phyloP scores from a whole-genome alignment of 2,329 filamentous ascomycete genomes.

The Sporothrix luriei region DNA sequence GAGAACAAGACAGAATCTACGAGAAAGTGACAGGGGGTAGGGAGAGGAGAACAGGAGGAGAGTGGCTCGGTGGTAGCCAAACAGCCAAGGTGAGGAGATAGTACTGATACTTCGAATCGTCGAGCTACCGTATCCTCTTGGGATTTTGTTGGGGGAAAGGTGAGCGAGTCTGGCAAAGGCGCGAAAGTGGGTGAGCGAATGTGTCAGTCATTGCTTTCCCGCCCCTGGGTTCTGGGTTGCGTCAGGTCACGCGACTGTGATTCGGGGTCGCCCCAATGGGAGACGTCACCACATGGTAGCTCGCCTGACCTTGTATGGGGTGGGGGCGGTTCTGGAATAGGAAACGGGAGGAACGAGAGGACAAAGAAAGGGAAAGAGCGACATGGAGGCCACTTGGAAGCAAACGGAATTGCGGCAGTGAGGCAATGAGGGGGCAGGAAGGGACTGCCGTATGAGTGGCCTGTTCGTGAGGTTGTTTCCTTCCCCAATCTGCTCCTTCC shows the following conservation, averaged over 20 bases:
- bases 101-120: not conserved
- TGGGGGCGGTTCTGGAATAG: not conserved
- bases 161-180: not conserved
- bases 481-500: constrained; percentile 21
- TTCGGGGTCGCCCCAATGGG: constrained; percentile 20
- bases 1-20: not conserved
- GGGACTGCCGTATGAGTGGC: constrained; percentile 12
- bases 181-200: too few relatives aligned
- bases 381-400: not conserved
- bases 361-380: constrained; percentile 16
- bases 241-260: constrained; percentile 29
- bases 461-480: constrained; percentile 21
- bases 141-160: constrained; percentile 23
- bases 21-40: not conserved
- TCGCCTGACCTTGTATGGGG: constrained; percentile 28
- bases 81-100: constrained; percentile 3
- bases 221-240: constrained; percentile 27
- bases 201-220: constrained; percentile 8
- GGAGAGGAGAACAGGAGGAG: not conserved
- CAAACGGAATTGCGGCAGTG: constrained; percentile 16
- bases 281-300: constrained; percentile 25
- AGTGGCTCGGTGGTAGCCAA: not conserved
- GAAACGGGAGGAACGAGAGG: not conserved
- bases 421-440: not conserved
- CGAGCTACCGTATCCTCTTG: constrained; percentile 16